Base-by-base conservation (phyloP, 2,329 filamentous ascomycete species). In the Fusarium hainanense region DNA sequence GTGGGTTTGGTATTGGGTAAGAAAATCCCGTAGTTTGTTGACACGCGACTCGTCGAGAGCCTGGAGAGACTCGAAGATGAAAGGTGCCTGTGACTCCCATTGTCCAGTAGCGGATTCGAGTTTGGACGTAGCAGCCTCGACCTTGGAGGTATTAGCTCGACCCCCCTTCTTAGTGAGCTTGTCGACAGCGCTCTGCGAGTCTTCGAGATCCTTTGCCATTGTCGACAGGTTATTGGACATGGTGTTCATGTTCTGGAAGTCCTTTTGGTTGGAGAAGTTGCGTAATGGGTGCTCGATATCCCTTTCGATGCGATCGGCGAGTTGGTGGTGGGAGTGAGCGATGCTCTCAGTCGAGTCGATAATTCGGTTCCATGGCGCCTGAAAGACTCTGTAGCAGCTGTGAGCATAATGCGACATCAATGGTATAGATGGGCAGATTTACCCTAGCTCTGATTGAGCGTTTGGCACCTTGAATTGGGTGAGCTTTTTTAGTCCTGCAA, bases 11-110 rank as follows among this genome's bases (percentile, higher is more conserved):
- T 95, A 92, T 76, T 98, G 94, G 1, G 96, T 98, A 64, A 99
- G 86, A 42, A 93, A 88, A 79, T 98, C 95, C 66, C 95, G 92
- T 63, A 99, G 85, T 76, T 97, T 92, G 79, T 98, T 97, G 71
- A 97, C 84, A 58, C 96, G 89, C 73, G 88, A 90, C 82, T 99
- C 96, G 77, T 99, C 96, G 32, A 97, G 84, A 8, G 93, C 91
- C 79, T 99, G 96, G 27, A 99, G 87, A 65, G 91, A 92, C 81
- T 99, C 96, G 77, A 97, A 98, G 65, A 98, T 92, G 80, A 93
- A 98, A 2, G 96, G 96, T 16, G 96, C 93, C 79, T 97, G 94
- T 1, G 93, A 94, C 58, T 97, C 91, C 96, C 96, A 99, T 77
- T 97, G 92, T 70, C 91, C 87, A 46, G 86, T 88, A n/a, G 93